Evolutionary conservation across 1,284 basidiomycete genomes (phyloP).

Genomic region (Vanrija sp.): DNA sequence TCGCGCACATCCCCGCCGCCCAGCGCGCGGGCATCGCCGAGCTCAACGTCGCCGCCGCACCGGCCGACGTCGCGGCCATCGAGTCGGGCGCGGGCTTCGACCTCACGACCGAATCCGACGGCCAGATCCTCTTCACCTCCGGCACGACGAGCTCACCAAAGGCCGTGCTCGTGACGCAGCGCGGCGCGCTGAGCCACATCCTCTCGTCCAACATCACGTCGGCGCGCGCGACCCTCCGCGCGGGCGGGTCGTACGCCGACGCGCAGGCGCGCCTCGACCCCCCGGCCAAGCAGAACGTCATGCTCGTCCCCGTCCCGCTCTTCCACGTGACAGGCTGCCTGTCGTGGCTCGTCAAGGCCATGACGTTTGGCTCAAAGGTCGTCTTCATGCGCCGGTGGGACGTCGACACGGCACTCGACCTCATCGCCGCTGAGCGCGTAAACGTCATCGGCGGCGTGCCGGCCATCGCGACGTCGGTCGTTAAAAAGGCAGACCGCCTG

Average conservation of each 20-base stretch:
- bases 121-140: conserved; percentile 38
- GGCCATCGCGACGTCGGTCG: conserved; percentile 34
- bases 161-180: conserved; percentile 39
- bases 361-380: conserved; percentile 33
- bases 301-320: conserved; percentile 38
- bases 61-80: background rate
- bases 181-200: conserved; percentile 31
- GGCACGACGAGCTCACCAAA: conserved; percentile 40
- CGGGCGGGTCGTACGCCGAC: conserved; percentile 22
- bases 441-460: conserved; percentile 43
- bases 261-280: background rate
- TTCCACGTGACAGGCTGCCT: conserved; percentile 47
- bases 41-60: background rate
- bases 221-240: conserved; percentile 28
- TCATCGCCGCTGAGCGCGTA: conserved; percentile 30
- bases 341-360: conserved; percentile 38
- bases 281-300: conserved; percentile 16
- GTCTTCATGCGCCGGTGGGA: conserved; percentile 38
- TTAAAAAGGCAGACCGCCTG: conserved; percentile 36
- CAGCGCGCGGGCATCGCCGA: background rate
- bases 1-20: background rate
- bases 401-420: conserved; percentile 24
- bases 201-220: conserved; percentile 32
- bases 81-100: background rate
- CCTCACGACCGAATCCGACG: conserved; percentile 37